These are phyloP conservation scores for Canavalia ensiformis DNA, from an alignment of 306 rosid species.

Conservation along the genomic window DNA sequence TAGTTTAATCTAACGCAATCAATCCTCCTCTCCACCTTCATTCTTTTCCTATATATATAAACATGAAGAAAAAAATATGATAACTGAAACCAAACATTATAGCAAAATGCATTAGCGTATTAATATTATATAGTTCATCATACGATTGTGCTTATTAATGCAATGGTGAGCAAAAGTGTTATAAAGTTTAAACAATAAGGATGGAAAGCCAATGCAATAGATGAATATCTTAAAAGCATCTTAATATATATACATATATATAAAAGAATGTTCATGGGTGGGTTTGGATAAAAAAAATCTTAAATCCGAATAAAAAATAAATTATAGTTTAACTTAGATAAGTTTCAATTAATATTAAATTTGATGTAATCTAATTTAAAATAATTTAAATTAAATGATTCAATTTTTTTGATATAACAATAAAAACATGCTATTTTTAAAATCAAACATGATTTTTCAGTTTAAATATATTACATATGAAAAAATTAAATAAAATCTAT, in stretches of 20 bases:
- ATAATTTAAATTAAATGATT: too few relatives aligned
- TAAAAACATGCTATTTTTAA: too few relatives aligned
- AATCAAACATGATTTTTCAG: too few relatives aligned
- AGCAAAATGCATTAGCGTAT: background rate
- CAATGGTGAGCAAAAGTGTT: background rate
- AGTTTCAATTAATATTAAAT: too few relatives aligned
- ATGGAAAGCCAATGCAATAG: background rate
- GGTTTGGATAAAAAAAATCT: too few relatives aligned
- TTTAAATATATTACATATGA: too few relatives aligned
- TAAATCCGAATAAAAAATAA: too few relatives aligned
- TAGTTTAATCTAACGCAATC: background rate
- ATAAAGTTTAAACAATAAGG: background rate
- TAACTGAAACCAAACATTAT: background rate
- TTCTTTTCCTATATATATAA: background rate
- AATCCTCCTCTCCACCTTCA: background rate
- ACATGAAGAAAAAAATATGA: background rate
- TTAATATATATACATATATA: too few relatives aligned
- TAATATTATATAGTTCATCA: background rate
- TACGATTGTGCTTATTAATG: conserved; percentile 2
- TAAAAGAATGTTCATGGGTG: too few relatives aligned
- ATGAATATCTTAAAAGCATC: background rate
- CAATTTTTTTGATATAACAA: too few relatives aligned
- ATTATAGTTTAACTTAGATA: too few relatives aligned
- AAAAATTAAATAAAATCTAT: background rate
- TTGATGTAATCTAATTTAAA: too few relatives aligned